Evolutionary conservation across 352 stramenopile genomes (phyloP), one percentile per base, ranked within the genome.

Genomic region (Peronospora tabacina): DNA sequence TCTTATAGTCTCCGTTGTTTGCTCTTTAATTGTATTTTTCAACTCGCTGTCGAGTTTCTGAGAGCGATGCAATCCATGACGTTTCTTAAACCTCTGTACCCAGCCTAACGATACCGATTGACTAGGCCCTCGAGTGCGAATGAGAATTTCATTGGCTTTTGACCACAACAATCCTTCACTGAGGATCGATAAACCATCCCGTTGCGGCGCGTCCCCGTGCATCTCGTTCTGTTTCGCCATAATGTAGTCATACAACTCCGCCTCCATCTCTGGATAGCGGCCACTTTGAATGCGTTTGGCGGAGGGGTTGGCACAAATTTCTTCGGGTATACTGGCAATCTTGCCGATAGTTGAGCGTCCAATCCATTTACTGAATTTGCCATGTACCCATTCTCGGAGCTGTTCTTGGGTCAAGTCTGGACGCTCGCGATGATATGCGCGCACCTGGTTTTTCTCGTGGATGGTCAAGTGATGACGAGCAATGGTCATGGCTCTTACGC

Each of bases 271-370:
- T 13, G 63, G 63, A 26, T 64, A 72, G 13, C 63, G 63, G 2
- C 63, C 63, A 36, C 48, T 58, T 49, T 72, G 63, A 11, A 69
- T 38, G 10, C 63, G 59, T 37, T 61, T 72, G 12, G 63, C 63
- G 1, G 24, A 44, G 2, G 58, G 63, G 26, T 72, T 69, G 30
- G 50, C 59, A 44, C 59, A 59, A 0, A 38, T 3, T 46, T 72
- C 59, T 17, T 72, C 55, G 10, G 63, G 63, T 33, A 17, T 24
- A 33, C 59, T 49, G 17, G 46, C 41, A 41, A 72, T 66, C 24
- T 72, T 60, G 29, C 63, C 63, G n/a, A 72, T 58, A 17, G 63
- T 72, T n/a, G 63, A 72, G 32, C 60, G 63, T 7, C 51, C 63
- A 6, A 69, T 51, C 63, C 63, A 72, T 49, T 72, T 63, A 44